Evolutionary conservation across 2,329 filamentous ascomycete species (phyloP).

Genomic region (Colletotrichum chlorophyti): DNA sequence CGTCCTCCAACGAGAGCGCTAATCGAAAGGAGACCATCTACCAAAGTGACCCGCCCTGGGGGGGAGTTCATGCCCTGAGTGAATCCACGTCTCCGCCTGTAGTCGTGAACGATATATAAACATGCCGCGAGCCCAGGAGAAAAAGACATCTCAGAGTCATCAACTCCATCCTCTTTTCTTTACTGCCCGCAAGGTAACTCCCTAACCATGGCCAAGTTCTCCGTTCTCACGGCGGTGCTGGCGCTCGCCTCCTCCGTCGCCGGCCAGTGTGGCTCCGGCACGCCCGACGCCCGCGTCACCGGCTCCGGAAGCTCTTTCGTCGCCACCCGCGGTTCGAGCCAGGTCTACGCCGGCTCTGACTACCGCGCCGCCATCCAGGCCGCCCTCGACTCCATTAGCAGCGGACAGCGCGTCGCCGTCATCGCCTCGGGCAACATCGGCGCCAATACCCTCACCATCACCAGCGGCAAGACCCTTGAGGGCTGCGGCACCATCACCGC

Average conservation of each 20-base stretch:
- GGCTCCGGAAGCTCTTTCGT: conserved; percentile 52
- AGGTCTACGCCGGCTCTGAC: conserved; percentile 59
- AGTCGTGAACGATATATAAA: neutral
- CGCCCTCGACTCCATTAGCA: conserved; percentile 57
- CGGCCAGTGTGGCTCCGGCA: conserved; percentile 56
- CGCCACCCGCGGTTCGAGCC: conserved; percentile 49
- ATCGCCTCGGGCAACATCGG: conserved; percentile 63
- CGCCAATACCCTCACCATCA: conserved; percentile 56
- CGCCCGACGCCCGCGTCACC: conserved; percentile 53
- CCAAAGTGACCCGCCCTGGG: conserved; percentile 18
- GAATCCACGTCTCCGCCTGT: neutral
- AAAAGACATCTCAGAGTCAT: neutral
- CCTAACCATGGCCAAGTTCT: conserved; percentile 31
- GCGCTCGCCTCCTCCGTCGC: conserved; percentile 45
- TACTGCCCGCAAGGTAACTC: neutral
- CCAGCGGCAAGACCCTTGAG: conserved; percentile 62
- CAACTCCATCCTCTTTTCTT: neutral
- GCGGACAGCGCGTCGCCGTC: conserved; percentile 60
- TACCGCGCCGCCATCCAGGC: conserved; percentile 62
- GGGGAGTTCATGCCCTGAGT: neutral
- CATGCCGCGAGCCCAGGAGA: neutral
- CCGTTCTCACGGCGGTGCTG: conserved; percentile 42
- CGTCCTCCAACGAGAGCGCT: conserved; percentile 23
- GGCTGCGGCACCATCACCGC: conserved; percentile 64
- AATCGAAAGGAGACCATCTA: neutral